phyloP scores from a whole-genome alignment of 208 protist species.

The Naegleria fowleri region DNA sequence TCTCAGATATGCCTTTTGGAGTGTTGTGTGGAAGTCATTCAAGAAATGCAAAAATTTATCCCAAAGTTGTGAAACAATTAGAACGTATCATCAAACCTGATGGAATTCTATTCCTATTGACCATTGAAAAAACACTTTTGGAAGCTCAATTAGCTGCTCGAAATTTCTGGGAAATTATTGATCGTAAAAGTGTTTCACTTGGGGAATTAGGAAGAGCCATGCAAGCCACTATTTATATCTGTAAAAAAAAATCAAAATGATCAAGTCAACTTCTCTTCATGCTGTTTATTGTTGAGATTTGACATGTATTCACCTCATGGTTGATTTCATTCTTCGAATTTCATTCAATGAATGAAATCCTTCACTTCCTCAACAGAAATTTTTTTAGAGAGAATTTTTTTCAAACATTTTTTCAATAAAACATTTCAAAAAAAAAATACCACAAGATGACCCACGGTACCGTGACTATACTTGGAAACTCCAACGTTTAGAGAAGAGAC shows the following conservation, averaged over 20 bases:
- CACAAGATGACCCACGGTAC: no score
- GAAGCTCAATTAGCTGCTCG: background rate
- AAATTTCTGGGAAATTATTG: background rate
- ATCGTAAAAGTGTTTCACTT: background rate
- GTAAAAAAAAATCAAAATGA: background rate
- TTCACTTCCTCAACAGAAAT: no score
- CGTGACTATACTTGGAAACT: no score
- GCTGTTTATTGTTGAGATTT: no score
- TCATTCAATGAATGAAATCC: no score
- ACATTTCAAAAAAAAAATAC: no score
- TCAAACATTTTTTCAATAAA: no score
- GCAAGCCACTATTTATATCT: background rate
- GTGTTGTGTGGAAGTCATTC: conserved; percentile 55
- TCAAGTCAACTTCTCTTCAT: no score
- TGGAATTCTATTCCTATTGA: background rate
- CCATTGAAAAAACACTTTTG: background rate
- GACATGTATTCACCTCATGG: no score
- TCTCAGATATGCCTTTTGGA: conserved; percentile 64
- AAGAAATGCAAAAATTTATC: conserved; percentile 52
- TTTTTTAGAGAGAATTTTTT: no score
- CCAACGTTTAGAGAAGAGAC: no score
- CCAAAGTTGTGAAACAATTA: conserved; percentile 48
- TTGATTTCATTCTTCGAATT: no score
- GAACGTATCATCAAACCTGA: conserved; percentile 46
- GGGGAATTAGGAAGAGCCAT: background rate